These are phyloP conservation scores for Silene noctiflora DNA, from an alignment of 179 eudicot species.

Conservation along the genomic window DNA sequence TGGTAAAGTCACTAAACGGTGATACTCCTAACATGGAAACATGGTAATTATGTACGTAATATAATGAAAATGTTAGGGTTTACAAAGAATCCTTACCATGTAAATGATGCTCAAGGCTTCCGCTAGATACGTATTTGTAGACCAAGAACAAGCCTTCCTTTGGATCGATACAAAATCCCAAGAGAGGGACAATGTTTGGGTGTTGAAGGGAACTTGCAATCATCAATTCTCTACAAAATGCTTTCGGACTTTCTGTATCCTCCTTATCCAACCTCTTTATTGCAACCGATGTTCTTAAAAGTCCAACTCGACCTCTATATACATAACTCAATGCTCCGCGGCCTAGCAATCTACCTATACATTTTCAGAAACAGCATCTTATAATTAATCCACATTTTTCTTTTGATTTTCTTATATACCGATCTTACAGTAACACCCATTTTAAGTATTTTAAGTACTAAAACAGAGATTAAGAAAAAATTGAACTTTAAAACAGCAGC, in stretches of 20 bases:
- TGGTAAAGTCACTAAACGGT: too few species aligned
- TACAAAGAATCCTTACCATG: conserved; percentile 54
- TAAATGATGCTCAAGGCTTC: conserved; percentile 82
- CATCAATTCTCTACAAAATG: conserved; percentile 94
- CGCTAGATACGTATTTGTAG: conserved; percentile 91
- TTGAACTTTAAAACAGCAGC: neutral
- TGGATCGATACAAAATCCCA: conserved; percentile 90
- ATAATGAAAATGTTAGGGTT: neutral
- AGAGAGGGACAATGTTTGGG: conserved; percentile 77
- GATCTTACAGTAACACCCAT: neutral
- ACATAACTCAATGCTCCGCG: conserved; percentile 98
- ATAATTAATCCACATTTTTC: neutral
- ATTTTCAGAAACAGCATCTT: conserved; percentile 17
- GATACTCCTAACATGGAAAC: too few species aligned
- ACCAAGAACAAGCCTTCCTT: conserved; percentile 91
- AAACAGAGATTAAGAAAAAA: neutral
- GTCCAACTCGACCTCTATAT: conserved; percentile 80
- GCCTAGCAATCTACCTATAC: conserved; percentile 84
- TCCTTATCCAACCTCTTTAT: conserved; percentile 88
- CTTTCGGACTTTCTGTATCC: conserved; percentile 80
- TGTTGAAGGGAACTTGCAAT: conserved; percentile 87
- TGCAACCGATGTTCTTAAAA: conserved; percentile 70
- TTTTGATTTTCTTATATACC: too few species aligned
- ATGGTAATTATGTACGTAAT: neutral
- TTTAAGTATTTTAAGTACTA: neutral